Percentiles rank a stretch among this genome's conserved stretches.
Evolutionary conservation across 345 rosid species (phyloP).

Genomic region (Salix purpurea): DNA sequence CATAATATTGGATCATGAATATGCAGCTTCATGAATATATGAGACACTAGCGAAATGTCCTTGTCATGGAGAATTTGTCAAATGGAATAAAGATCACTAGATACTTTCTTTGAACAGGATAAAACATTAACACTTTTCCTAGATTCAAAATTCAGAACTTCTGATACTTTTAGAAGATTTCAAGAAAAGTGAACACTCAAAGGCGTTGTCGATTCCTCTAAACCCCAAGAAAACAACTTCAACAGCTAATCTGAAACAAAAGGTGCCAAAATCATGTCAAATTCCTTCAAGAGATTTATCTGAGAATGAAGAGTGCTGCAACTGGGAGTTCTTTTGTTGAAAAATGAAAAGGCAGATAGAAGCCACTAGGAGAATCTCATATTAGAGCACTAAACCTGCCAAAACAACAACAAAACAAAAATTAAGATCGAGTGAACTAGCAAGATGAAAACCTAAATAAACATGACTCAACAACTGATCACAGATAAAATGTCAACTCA

Average conservation of each 20-base stretch:
- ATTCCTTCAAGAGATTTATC: constrained; percentile 6
- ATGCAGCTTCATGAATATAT: background rate
- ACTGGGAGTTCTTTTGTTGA: constrained; percentile 21
- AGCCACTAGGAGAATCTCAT: constrained; percentile 39
- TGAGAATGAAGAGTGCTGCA: constrained; percentile 14
- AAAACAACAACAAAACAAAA: constrained; percentile 7
- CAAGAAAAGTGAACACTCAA: constrained; percentile 39
- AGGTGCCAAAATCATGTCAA: constrained; percentile 8
- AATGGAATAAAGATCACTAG: too few species aligned
- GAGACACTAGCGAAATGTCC: too few species aligned
- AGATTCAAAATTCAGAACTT: constrained; percentile 40
- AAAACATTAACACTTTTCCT: background rate
- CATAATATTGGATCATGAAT: background rate
- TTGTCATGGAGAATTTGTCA: too few species aligned
- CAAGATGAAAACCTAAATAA: too few species aligned
- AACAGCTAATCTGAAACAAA: too few species aligned
- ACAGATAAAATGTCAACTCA: too few species aligned
- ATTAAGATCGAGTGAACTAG: too few species aligned
- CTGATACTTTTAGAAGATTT: constrained; percentile 28
- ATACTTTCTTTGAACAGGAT: background rate
- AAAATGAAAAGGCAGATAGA: constrained; percentile 33
- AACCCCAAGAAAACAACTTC: constrained; percentile 42
- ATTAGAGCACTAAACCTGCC: constrained; percentile 62
- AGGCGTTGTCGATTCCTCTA: constrained; percentile 41
- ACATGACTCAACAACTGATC: too few species aligned